Base-by-base conservation (phyloP, 495 filamentous ascomycete genomes). In the Penicillium goetzii region DNA sequence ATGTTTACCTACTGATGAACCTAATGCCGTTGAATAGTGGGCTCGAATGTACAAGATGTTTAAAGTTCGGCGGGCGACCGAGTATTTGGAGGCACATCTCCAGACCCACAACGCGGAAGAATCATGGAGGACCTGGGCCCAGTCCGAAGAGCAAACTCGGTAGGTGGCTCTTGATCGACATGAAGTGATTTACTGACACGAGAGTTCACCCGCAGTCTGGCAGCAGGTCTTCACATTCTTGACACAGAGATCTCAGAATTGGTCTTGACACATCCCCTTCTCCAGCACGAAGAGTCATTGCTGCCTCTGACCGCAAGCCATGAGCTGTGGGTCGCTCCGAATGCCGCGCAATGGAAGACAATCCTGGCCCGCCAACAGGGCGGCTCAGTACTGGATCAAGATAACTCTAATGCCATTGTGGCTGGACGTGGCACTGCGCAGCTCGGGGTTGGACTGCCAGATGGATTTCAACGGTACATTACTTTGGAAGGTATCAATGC, bases 221-320 rank as follows among this genome's bases (percentile, higher is more conserved):
- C 58, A 1, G 62, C 70, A 11, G 71, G 69, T 9, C 50, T 74
- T 45, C 53, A 68, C 15, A 66, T 75, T n/a, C 69, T 68, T 23
- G 73, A 74, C 43, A 59, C 67, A 14, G 75, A 78, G 53, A 64
- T 76, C n/a, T 67, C 74, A 10, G 70, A 67, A 30, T 61, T 74
- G n/a, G 70, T 76, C 36, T 64, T 72, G 19, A 67, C 74, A 19
- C 67, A 77, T 28, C 73, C 76, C 9, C 64, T 73, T 7, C 32
- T 74, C 62, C 33, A 61, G 60, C 21, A 59, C 17, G 30, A 45
- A 52, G 61, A 43, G 21, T 47, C 61, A 9, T 55, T 43, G 63
- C 30, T 63, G 45, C 36, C 59, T 14, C 55, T 65, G 23, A 53
- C 62, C 25, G 45, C 40, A 32, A 40, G 58, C 14, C 64, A 78